A percentile compares a stretch with the other conserved stretches of the same genome.
Conservation (phyloP, 2,329 filamentous ascomycete species). For the Bertia moriformis region DNA sequence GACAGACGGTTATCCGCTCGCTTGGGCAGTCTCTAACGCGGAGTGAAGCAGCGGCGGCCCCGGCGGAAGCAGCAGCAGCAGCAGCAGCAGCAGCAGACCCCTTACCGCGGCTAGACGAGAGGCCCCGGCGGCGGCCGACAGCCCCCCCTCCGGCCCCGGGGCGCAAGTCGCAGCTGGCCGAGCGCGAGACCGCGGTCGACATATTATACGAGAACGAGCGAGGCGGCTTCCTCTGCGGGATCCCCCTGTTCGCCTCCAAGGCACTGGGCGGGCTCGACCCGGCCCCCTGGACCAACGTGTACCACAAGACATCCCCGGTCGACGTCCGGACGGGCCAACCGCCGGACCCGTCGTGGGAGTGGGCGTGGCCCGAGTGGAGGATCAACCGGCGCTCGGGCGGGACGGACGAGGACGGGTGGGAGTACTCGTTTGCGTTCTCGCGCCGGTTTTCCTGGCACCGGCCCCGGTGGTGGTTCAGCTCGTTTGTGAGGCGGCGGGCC, state of each 20-base stretch:
- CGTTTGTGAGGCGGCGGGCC: conserved; percentile 75
- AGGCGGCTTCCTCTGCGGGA: conserved; percentile 76
- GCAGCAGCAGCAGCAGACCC: too few relatives aligned
- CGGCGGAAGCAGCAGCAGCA: too few relatives aligned
- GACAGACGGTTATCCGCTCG: too few relatives aligned
- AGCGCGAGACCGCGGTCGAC: conserved; percentile 51
- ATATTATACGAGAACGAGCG: conserved; percentile 92
- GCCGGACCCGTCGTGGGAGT: conserved; percentile 89
- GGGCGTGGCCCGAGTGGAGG: conserved; percentile 58
- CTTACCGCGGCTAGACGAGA: too few relatives aligned
- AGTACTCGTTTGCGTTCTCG: conserved; percentile 81
- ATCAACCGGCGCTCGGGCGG: conserved; percentile 51
- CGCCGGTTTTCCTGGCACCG: conserved; percentile 72
- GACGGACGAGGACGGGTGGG: conserved; percentile 81
- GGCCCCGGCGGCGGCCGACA: too few relatives aligned
- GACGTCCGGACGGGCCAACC: conserved; percentile 75
- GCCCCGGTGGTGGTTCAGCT: conserved; percentile 83
- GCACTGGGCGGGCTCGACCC: conserved; percentile 80
- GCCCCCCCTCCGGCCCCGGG: too few relatives aligned
- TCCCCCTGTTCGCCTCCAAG: conserved; percentile 74
- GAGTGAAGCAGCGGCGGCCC: too few relatives aligned
- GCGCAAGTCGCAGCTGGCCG: too few relatives aligned
- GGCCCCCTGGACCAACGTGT: conserved; percentile 67
- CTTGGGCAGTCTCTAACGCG: too few relatives aligned
- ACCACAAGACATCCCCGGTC: conserved; percentile 43